These are phyloP conservation scores for Mycotypha africana DNA, from an alignment of 371 early-diverging fungal species.

Conservation along the genomic window DNA sequence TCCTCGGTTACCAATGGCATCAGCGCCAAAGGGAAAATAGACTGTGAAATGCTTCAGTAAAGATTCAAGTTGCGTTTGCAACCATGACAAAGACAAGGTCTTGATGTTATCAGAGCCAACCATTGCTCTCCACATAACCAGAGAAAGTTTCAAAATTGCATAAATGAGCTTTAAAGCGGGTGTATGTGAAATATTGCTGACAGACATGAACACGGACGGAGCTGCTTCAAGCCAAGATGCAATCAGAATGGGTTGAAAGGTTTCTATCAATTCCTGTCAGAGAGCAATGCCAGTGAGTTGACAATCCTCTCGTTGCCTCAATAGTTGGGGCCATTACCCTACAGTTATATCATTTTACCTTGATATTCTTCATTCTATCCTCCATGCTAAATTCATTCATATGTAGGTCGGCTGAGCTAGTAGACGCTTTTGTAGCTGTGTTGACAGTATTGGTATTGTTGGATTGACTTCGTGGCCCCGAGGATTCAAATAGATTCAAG, in stretches of 20 bases:
- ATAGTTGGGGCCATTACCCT: neutral
- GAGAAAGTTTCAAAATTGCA: constrained; percentile 50
- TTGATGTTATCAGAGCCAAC: constrained; percentile 26
- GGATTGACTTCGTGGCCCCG: constrained; percentile 17
- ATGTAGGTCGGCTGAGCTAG: constrained; percentile 1
- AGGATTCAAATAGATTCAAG: constrained; percentile 35
- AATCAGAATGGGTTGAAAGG: constrained; percentile 59
- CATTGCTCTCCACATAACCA: constrained; percentile 62
- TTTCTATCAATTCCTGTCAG: constrained; percentile 36
- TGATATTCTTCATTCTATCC: constrained; percentile 17
- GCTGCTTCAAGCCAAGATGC: constrained; percentile 73
- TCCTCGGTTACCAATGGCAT: constrained; percentile 40
- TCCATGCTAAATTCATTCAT: constrained; percentile 16
- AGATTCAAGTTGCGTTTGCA: constrained; percentile 43
- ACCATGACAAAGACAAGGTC: constrained; percentile 23
- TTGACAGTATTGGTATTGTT: neutral
- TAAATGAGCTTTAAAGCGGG: constrained; percentile 46
- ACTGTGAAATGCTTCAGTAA: constrained; percentile 60
- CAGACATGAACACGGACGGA: constrained; percentile 53
- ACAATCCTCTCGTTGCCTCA: too few species aligned
- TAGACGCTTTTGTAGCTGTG: neutral
- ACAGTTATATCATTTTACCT: constrained; percentile 6
- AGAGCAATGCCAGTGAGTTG: too few species aligned
- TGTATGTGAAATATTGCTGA: constrained; percentile 26
- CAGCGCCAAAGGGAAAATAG: constrained; percentile 72